Evolutionary conservation across 805 yeast genomes (phyloP), one percentile per base, ranked within the genome.

Genomic region (Pichia pseudocactophila): DNA sequence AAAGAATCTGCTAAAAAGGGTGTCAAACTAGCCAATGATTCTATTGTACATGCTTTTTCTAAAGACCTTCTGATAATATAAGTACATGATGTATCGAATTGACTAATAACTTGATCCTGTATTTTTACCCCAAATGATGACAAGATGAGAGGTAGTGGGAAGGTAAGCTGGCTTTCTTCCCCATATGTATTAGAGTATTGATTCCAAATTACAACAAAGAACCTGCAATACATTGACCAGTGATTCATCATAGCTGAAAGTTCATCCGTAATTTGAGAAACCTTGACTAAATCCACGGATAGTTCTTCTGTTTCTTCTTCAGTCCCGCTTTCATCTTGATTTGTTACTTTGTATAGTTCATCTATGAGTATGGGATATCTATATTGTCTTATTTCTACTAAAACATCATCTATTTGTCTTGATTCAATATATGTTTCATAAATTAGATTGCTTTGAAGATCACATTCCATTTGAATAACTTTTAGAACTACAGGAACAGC

Each of bases 391-490:
- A 82, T 68, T 19, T 80, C 85, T 42, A 70, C 69, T 19, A 83
- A 51, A 8, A 72, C 56, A 46, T 74, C 69, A 25, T 71, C 78
- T 4, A 88, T 54, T 22, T 79, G 68, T 48, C 85, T 72, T 25
- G 76, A 71, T 51, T 89, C 97, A 65, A 80, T 74, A 54, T 85
- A 86, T 0, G 92, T 84, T 59, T 90, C 97, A 42, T 84, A 69
- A 4, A 92, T 83, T 35, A 92, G 67, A 1, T 95, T 94, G 20
- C 90, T 81, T 56, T 92, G 98, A n/a, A 89, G 70, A 56, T 92
- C 98, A 26, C 92, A 80, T 56, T 92, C 98, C 39, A 74, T 68
- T 61, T 90, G 95, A 27, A 92, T 80, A 39, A 75, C 74, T 16
- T 73, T 76, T 51, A 89, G 70, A 9, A 90, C 88, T 28, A 71